These are phyloP conservation scores for Paracamarosporium sp. DNA, from an alignment of 2,329 filamentous ascomycete species.

Conservation along the genomic window DNA sequence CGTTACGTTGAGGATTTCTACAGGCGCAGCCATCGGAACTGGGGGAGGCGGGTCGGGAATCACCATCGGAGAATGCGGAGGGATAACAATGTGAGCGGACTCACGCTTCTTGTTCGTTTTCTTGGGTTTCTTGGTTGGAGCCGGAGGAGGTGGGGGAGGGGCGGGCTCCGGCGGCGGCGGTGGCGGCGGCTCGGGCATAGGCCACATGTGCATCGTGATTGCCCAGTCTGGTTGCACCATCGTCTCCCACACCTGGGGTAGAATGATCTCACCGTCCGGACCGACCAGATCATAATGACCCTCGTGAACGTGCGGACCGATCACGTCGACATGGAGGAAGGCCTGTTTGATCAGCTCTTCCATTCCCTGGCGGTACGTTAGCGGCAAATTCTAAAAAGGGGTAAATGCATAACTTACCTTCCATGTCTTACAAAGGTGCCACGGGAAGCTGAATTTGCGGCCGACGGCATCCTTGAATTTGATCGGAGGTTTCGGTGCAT, in stretches of 20 bases:
- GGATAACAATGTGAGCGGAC: slow-evolving; percentile 11
- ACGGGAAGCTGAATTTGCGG: slow-evolving; percentile 24
- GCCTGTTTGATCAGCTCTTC: slow-evolving; percentile 55
- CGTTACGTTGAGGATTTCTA: slow-evolving; percentile 3
- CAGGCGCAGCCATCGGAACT: neutral
- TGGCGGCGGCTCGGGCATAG: slow-evolving; percentile 42
- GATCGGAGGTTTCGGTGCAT: slow-evolving; percentile 50
- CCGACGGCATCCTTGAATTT: slow-evolving; percentile 27
- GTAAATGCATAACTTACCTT: slow-evolving; percentile 80
- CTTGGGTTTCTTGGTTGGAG: slow-evolving; percentile 5
- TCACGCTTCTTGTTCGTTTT: slow-evolving; percentile 13
- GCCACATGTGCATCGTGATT: slow-evolving; percentile 56
- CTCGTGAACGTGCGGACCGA: slow-evolving; percentile 51
- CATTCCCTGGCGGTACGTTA: slow-evolving; percentile 62
- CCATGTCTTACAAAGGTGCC: slow-evolving; percentile 23
- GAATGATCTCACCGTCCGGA: slow-evolving; percentile 54
- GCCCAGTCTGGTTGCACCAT: slow-evolving; percentile 54
- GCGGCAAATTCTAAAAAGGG: slow-evolving; percentile 40
- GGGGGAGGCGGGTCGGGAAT: slow-evolving; percentile 4
- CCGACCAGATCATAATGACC: slow-evolving; percentile 56
- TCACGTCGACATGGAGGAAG: slow-evolving; percentile 52
- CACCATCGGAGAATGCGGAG: slow-evolving; percentile 11
- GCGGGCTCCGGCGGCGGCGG: slow-evolving; percentile 13
- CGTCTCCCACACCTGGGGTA: slow-evolving; percentile 54
- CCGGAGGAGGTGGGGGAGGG: slow-evolving; percentile 6